Evolutionary conservation across 1,284 basidiomycete species (phyloP), one percentile per base, ranked within the genome.

Genomic region (Schizophyllum commune): DNA sequence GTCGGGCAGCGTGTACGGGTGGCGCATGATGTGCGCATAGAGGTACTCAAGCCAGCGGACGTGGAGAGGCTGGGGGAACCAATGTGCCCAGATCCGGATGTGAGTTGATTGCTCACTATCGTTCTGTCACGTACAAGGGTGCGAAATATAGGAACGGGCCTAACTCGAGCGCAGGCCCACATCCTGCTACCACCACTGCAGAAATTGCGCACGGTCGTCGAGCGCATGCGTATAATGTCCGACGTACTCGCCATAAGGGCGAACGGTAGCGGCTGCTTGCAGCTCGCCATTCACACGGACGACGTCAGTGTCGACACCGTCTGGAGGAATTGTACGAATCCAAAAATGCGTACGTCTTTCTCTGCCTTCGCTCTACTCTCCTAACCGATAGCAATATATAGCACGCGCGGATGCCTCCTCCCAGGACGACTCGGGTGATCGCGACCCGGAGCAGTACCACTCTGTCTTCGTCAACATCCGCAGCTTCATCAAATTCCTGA

Each of bases 1-100:
- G 73, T 78, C 39, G 85, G 84, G 15, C 74, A 82, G 61, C 77
- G 72, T 52, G 79, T 89, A 52, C 77, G 79, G 56, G 81, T 92
- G 17, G 76, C 81, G 2, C 88, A 92, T 69, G 89, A 91, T 66
- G 87, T 92, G 57, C 78, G 81, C 64, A 87, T 92, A 59, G 88
- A 91, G 58, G 85, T 97, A 5, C 78, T 94, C 75, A 84, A 85
- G 57, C 85, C 87, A 0, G 75, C 78, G 0, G 89, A 95, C 61
- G 85, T 92, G 15, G 83, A 81, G 19, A 83, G 81, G 63, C 78
- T 96, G 60, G 80, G 78, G 19, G 93, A 96, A 71, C 94, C 94
- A 0, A 72, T 92, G 66, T 96, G 93, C 72, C 94, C 94, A 0
- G 88, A 91, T 54, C 92, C 94, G 6, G 91, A 96, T 69, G 94